phyloP scores from a whole-genome alignment of 139 green algal species.

The Chlorella vulgaris region DNA sequence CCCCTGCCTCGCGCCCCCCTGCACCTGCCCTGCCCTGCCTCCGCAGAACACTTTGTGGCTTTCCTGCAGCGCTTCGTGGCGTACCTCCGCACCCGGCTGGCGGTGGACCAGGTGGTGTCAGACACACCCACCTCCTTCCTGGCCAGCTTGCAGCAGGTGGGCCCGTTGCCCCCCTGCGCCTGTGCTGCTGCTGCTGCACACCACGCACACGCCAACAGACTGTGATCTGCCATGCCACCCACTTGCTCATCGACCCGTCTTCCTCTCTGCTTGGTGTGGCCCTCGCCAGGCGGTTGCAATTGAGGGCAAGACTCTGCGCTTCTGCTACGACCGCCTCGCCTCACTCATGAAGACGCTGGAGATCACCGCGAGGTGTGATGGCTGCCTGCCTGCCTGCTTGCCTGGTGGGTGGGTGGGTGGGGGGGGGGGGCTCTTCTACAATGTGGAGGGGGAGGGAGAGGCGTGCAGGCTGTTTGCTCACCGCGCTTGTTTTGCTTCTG shows the following conservation, averaged over 20 bases:
- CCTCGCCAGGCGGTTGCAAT: conserved; percentile 34
- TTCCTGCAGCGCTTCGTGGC: conserved; percentile 94
- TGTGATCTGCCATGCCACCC: too few relatives aligned
- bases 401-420: neutral
- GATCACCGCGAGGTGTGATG: conserved; percentile 60
- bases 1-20: neutral
- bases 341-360: conserved; percentile 97
- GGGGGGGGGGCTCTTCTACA: neutral
- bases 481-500: neutral
- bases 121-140: conserved; percentile 89
- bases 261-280: too few relatives aligned
- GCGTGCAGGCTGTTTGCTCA: too few relatives aligned
- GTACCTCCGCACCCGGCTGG: conserved; percentile 78
- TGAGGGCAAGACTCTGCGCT: conserved; percentile 71
- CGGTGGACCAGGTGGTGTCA: conserved; percentile 62
- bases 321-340: conserved; percentile 97
- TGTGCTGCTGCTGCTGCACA: neutral
- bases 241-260: neutral
- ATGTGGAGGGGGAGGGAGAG: too few relatives aligned
- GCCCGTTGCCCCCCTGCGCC: neutral
- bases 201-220: conserved; percentile 17
- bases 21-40: neutral
- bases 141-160: conserved; percentile 60
- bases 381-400: neutral
- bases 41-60: conserved; percentile 95